Conservation (phyloP, 176 grass and related monocot genomes). For the Pontederia paniculata region DNA sequence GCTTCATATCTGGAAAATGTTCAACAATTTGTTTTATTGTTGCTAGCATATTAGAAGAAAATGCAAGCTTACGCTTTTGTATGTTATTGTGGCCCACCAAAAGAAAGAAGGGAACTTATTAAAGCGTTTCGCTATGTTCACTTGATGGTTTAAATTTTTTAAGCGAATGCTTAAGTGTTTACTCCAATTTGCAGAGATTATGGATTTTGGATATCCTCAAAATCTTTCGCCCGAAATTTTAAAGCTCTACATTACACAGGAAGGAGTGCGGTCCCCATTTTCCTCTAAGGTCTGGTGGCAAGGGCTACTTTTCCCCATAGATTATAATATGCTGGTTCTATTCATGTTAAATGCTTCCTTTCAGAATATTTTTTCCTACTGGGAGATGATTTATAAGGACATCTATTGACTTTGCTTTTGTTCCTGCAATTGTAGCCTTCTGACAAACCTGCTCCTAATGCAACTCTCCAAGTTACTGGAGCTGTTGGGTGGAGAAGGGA, state of each 20-base stretch:
- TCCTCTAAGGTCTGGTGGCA: conserved; percentile 71
- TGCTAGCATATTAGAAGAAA: too few relatives aligned
- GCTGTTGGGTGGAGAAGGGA: conserved; percentile 99
- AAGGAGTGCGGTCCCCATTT: conserved; percentile 95
- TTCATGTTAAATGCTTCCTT: not conserved
- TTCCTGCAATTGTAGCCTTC: conserved; percentile 50
- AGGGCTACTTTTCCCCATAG: not conserved
- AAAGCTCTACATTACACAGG: conserved; percentile 97
- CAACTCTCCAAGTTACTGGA: conserved; percentile 94
- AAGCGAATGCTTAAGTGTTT: not conserved
- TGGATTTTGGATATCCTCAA: conserved; percentile 99
- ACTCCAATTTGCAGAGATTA: conserved; percentile 74
- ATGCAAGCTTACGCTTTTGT: not conserved
- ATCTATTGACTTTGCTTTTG: not conserved
- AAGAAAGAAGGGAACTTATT: too few relatives aligned
- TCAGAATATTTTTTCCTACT: not conserved
- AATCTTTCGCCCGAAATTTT: conserved; percentile 99
- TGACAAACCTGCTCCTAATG: conserved; percentile 90
- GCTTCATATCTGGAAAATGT: conserved; percentile 17
- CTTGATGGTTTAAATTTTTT: too few relatives aligned
- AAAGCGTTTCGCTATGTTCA: too few relatives aligned
- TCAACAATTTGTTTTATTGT: conserved; percentile 11
- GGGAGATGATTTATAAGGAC: too few relatives aligned
- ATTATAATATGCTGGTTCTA: not conserved
- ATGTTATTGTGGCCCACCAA: not conserved